phyloP scores from a whole-genome alignment of 495 filamentous ascomycete species.

The Penicillium ucsense region DNA sequence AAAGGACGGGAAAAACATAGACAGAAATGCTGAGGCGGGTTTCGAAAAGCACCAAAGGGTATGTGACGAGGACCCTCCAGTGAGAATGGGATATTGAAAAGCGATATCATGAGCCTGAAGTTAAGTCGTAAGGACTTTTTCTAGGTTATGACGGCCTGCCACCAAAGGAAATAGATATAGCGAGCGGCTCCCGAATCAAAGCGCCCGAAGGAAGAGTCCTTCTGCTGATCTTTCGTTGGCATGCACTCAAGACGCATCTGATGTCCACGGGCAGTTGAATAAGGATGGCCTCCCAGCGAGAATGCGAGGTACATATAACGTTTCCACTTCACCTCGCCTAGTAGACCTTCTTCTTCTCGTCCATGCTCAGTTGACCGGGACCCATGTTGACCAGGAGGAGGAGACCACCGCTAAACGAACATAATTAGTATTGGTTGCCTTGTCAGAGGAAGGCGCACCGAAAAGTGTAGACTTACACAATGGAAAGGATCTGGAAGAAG shows the following conservation, averaged over 20 bases:
- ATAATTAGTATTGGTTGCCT: neutral
- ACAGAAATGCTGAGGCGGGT: too few species aligned
- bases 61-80: too few species aligned
- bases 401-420: slow-evolving; percentile 59
- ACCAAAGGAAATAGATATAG: too few species aligned
- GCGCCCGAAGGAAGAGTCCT: too few species aligned
- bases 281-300: neutral
- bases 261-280: slow-evolving; percentile 3
- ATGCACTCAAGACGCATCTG: neutral
- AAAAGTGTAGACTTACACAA: slow-evolving; percentile 58
- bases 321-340: slow-evolving; percentile 31
- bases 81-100: too few species aligned
- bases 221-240: neutral
- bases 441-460: too few species aligned
- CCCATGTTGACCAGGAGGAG: slow-evolving; percentile 97
- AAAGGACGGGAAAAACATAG: too few species aligned
- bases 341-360: slow-evolving; percentile 99
- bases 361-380: slow-evolving; percentile 91
- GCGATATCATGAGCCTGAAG: too few species aligned
- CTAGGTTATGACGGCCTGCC: too few species aligned
- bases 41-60: too few species aligned
- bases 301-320: neutral
- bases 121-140: too few species aligned
- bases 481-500: slow-evolving; percentile 99
- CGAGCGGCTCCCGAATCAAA: too few species aligned